Evolutionary conservation across 352 stramenopile species (phyloP), one percentile per base, ranked within the genome.

Genomic region (Phytopythium aichiense): DNA sequence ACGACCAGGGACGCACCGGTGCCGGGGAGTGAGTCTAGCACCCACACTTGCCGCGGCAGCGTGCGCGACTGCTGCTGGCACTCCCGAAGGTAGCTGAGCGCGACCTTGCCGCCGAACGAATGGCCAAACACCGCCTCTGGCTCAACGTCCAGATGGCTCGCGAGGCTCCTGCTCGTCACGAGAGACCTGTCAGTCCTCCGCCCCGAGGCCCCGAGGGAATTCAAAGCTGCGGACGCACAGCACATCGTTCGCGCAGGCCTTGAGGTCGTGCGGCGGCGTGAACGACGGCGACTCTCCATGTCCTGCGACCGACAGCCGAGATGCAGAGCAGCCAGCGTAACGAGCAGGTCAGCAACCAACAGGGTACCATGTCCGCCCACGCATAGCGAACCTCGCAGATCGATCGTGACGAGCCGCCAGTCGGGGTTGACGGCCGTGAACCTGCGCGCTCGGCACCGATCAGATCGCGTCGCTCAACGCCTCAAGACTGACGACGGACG

Each of bases 21-120:
- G 40, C 84, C 84, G 22, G 84, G 84, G 4, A 92, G 68, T 12
- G 81, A 82, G 55, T 94, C 84, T 9, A 94, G 63, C 13, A 90
- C 69, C 84, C 84, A 94, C 2, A 88, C 74, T 54, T 92, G 78
- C 9, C 70, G 65, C 20, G 84, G 84, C 3, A 68, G 66, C 2
- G 65, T 64, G 15, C 74, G 71, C 9, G 60, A 62, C 61, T 86
- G 71, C 30, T 79, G 51, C 49, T 75, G 67, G 49, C 77, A 87
- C 35, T 80, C 68, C 22, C 84, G 69, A 6, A 94, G 57, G 58
- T 92, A 92, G 58, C 68, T 80, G 15, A 94, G 51, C 42, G 84
- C 83, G 58, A 94, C 80, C 56, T 94, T 94, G 45, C 84, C 84
- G 23, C 84, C 83, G 52, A 92, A 94, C 18, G 84, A 94, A 60